Evolutionary conservation across 805 yeast genomes (phyloP).

Genomic region (Henningerozyma blattae): DNA sequence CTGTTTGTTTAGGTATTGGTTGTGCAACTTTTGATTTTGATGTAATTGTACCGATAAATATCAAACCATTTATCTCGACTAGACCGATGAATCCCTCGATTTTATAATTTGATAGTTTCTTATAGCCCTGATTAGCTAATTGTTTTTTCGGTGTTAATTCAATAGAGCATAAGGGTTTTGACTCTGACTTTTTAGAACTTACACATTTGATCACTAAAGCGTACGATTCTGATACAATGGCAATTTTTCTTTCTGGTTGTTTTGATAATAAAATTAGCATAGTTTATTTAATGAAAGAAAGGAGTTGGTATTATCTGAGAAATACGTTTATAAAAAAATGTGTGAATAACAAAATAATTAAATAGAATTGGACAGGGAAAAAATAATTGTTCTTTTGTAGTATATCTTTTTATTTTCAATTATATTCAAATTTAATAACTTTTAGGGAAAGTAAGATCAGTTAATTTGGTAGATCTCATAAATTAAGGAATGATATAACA

Average conservation of each 20-base stretch:
- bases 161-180: slow-evolving; percentile 32
- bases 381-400: too few species aligned
- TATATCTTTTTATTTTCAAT: too few species aligned
- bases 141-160: slow-evolving; percentile 33
- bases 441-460: too few species aligned
- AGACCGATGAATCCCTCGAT: slow-evolving; percentile 71
- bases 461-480: too few species aligned
- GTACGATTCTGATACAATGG: slow-evolving; percentile 27
- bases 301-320: neutral
- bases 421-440: too few species aligned
- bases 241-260: slow-evolving; percentile 21
- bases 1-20: slow-evolving; percentile 70
- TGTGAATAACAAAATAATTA: too few species aligned
- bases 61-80: slow-evolving; percentile 53
- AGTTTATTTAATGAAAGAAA: neutral
- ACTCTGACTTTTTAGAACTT: slow-evolving; percentile 8
- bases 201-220: slow-evolving; percentile 37
- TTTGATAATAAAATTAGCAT: slow-evolving; percentile 20
- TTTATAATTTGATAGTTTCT: slow-evolving; percentile 32
- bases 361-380: too few species aligned
- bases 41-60: slow-evolving; percentile 70
- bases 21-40: slow-evolving; percentile 67
- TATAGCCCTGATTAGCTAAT: slow-evolving; percentile 28
- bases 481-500: too few species aligned
- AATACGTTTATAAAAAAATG: too few species aligned